These are phyloP conservation scores for Tulasnella sp. DNA, from an alignment of 768 basidiomycete species.

Conservation along the genomic window DNA sequence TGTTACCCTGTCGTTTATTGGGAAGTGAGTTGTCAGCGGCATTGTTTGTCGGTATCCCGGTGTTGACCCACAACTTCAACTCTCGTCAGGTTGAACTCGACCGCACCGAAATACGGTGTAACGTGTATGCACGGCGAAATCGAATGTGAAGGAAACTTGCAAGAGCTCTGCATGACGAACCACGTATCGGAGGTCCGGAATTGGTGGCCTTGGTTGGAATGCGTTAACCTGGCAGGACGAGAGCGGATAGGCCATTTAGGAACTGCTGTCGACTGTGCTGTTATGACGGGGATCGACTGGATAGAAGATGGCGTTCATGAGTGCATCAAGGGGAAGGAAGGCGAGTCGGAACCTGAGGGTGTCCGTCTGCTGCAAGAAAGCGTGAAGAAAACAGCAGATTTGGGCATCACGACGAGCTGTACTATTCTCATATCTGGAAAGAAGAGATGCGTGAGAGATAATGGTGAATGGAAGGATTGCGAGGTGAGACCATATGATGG, in stretches of 20 bases:
- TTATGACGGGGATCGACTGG: conserved; percentile 66
- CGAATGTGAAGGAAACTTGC: conserved; percentile 86
- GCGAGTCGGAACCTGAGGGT: conserved; percentile 50
- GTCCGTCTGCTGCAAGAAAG: conserved; percentile 61
- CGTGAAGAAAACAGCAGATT: conserved; percentile 42
- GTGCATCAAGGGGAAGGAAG: conserved; percentile 58
- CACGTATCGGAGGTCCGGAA: conserved; percentile 39
- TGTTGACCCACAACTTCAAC: not conserved
- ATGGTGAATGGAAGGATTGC: conserved; percentile 67
- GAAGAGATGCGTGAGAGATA: conserved; percentile 64
- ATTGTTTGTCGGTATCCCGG: not conserved
- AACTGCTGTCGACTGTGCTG: conserved; percentile 63
- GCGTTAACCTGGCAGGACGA: conserved; percentile 63
- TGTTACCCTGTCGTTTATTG: conserved; percentile 68
- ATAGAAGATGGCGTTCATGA: conserved; percentile 38
- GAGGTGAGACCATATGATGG: conserved; percentile 51
- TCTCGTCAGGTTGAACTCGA: conserved; percentile 52
- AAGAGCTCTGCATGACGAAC: conserved; percentile 67
- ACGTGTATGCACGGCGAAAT: conserved; percentile 72
- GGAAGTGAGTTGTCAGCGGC: conserved; percentile 49
- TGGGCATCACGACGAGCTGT: conserved; percentile 75
- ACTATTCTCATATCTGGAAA: conserved; percentile 71
- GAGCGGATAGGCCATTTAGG: conserved; percentile 61
- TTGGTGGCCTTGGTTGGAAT: conserved; percentile 84
- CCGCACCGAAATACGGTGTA: conserved; percentile 70